phyloP scores from a whole-genome alignment of 345 rosid genomes.

The Turnera subulata region DNA sequence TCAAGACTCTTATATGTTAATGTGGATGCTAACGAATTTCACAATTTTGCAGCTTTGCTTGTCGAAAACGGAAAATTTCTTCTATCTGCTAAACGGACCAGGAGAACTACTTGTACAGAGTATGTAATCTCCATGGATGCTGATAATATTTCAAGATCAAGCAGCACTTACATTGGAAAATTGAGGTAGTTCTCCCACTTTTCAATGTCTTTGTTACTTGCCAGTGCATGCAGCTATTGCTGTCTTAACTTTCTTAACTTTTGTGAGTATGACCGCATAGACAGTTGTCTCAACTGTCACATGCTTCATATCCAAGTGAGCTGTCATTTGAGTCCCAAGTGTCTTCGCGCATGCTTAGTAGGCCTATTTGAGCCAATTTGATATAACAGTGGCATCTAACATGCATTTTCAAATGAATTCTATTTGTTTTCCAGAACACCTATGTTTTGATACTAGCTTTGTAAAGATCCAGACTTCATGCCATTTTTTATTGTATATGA shows the following conservation, averaged over 20 bases:
- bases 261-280: not conserved
- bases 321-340: too few relatives aligned
- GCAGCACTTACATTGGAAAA: slow-evolving; percentile 82
- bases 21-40: not conserved
- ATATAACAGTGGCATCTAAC: too few relatives aligned
- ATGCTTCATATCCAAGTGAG: too few relatives aligned
- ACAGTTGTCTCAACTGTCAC: too few relatives aligned
- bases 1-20: not conserved
- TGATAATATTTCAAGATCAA: slow-evolving; percentile 81
- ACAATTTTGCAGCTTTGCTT: slow-evolving; percentile 48
- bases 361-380: too few relatives aligned
- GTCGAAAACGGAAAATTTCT: slow-evolving; percentile 96
- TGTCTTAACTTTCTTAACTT: too few relatives aligned
- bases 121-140: slow-evolving; percentile 90
- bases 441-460: too few relatives aligned
- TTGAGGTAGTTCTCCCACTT: slow-evolving; percentile 48
- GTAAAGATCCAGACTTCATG: too few relatives aligned
- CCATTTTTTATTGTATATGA: too few relatives aligned
- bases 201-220: not conserved
- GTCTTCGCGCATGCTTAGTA: too few relatives aligned
- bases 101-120: slow-evolving; percentile 90
- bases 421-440: too few relatives aligned
- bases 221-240: not conserved
- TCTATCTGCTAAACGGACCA: slow-evolving; percentile 80
- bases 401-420: too few relatives aligned